Evolutionary conservation across 768 basidiomycete species (phyloP), one percentile per base, ranked within the genome.

Genomic region (Melanogaster broomeanus): DNA sequence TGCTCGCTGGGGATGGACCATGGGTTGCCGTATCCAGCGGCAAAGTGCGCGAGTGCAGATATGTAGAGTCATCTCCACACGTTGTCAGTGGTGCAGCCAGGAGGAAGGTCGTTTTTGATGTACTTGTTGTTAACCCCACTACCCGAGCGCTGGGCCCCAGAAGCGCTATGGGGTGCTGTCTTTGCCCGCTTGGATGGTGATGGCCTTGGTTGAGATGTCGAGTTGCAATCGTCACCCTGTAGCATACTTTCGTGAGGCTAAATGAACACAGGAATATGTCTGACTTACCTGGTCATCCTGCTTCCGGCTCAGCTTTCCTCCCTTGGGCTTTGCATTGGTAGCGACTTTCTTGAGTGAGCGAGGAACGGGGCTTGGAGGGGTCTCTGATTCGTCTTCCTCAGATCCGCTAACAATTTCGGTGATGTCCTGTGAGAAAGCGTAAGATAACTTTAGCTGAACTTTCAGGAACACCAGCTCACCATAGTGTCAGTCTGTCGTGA

Each of bases 91-190:
- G 39, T 45, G 11, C 11, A 44, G 33, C 53, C 48, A 33, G 9
- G n/a, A 6, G 43, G 53, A 24, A 54, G 53, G 42, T 54, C 28
- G 8, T n/a, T 10, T 8, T 54, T 54, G 37, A 54, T 45, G 21
- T 41, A 53, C 24, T 53, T 53, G 1, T 49, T 53, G 47, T 52
- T n/a, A 12, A 31, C 45, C 13, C 45, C 33, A 37, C 48, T 53
- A 21, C 48, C 42, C 2, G 30, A 30, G 30, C 10, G 30, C 30
- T 30, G 30, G 30, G 10, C 11, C 30, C 30, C 30, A 30, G 30
- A 30, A 30, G 30, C 11, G 30, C 30, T 30, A 30, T 30, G 30
- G 30, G 9, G 30, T 30, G 6, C 30, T 10, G 9, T 30, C 30
- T 30, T 30, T 30, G 30, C 30, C 30, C 11, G 30, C 30, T 30